Evolutionary conservation across 2,329 filamentous ascomycete species (phyloP), one percentile per base, ranked within the genome.

Genomic region (Juglanconis oblonga): DNA sequence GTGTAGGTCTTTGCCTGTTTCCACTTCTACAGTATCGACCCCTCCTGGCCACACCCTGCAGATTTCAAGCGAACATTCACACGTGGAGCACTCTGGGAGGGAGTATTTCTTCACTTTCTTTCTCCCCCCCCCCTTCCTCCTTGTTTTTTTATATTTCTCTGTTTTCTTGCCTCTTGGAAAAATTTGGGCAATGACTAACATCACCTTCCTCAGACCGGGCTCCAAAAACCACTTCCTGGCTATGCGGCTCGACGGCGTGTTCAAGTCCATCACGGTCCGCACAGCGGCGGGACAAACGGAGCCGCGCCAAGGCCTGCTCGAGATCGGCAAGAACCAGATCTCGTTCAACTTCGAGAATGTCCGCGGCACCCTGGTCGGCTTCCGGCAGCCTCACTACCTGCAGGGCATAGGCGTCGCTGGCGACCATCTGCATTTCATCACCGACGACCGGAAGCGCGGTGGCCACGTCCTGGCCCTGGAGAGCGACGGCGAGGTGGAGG

Each of bases 391-490:
- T 2, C 63, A 59, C 31, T 74, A 70, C 55, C 62, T 69, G 10
- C 69, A 70, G 65, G 71, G 71, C 5, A 65, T 74, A 13, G 72
- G 71, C 53, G 68, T 74, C 0, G 67, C 68, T 3, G 72, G 71
- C 1, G 67, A 71, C 31, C 72, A 74, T 35, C 44, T 74, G 40
- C 72, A 74, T 48, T 74, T 73, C 52, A 72, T 74, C 58, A 69
- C 58, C 9, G 68, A 69, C 31, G 71, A 73, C 59, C 64, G 70
- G 31, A 63, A 64, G 32, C 59, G 58, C 3, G 72, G 72, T 3
- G 72, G 72, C 0, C 72, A 74, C 47, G 65, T 74, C 24, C 55
- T 74, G 59, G 68, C 60, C 4, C 54, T 73, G 11, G 66, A 70
- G 50, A 69, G 69, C 8, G 70, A 68, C 0, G 72, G 68, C 35